Evolutionary conservation across 352 stramenopile genomes (phyloP), one percentile per base, ranked within the genome.

Genomic region (Phytophthora vignae): DNA sequence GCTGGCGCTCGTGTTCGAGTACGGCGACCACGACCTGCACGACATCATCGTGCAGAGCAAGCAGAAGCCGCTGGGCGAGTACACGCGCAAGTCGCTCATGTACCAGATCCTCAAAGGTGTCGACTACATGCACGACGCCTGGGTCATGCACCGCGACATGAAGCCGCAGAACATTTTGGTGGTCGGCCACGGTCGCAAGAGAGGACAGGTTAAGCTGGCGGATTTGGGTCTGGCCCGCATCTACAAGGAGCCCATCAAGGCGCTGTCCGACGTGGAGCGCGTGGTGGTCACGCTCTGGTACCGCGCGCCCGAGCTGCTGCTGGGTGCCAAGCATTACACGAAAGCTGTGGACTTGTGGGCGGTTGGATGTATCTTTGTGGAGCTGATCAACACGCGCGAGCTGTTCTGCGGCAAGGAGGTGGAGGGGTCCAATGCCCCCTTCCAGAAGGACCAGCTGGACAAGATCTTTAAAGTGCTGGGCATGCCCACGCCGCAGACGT

Each of bases 251-350:
- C 91, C 91, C 5, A 93, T 97, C 64, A 96, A 96, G 60, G 87
- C 90, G 31, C 82, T 97, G 4, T 93, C 90, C 40, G 90, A 96
- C 59, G 90, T 96, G 8, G 90, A 96, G 72, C 84, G 90, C 21
- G 88, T 98, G 49, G 97, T 99, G 17, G 97, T 99, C 58, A 99
- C 96, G 29, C 83, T 99, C 5, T 99, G 96, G 97, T 99, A 99
- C 65, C 87, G 96, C 10, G 95, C 96, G 7, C 96, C 96, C 1
- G 97, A 99, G 77, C 83, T 99, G 27, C 77, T 99, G 31, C 74
- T 99, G 1, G 97, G 96, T 17, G 88, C 88, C 15, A 93, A 95
- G 61, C 85, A 96, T 64, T 99, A 99, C 76, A 98, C 93, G 17
- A 94, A 96, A 50, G 84, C 93, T 10, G 94, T 99, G n/a, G 97